Percentiles rank a stretch among this genome's conserved stretches.
phyloP scores from a whole-genome alignment of 1,139 yeast species.

The Kodamaea suecica region DNA sequence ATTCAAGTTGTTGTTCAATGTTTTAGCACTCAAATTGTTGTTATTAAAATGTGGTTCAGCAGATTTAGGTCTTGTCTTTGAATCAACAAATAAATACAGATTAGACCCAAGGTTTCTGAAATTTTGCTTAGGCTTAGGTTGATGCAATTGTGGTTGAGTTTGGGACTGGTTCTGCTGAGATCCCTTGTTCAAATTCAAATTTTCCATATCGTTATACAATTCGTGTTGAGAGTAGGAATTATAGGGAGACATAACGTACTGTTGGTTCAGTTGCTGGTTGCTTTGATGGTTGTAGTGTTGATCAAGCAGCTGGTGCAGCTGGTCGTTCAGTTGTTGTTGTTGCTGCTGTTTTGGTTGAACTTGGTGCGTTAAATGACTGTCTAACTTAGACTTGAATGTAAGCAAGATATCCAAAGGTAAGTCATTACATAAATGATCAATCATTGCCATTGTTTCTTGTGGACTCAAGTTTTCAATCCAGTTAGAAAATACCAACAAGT shows the following conservation, averaged over 20 bases:
- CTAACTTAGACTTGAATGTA: constrained; percentile 43
- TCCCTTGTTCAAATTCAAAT: constrained; percentile 21
- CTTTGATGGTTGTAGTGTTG: constrained; percentile 10
- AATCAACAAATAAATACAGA: constrained; percentile 29
- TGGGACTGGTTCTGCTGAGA: constrained; percentile 1
- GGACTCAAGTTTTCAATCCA: constrained; percentile 60
- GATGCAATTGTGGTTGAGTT: constrained; percentile 23
- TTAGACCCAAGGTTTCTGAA: constrained; percentile 18
- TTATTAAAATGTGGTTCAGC: constrained; percentile 35
- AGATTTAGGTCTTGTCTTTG: constrained; percentile 38
- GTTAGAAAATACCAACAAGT: constrained; percentile 49
- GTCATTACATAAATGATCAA: constrained; percentile 54
- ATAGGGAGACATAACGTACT: constrained; percentile 10
- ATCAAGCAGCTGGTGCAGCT: constrained; percentile 9
- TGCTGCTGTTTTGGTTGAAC: constrained; percentile 13
- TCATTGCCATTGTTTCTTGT: constrained; percentile 55
- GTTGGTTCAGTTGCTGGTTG: background rate
- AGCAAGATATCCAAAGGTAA: constrained; percentile 48
- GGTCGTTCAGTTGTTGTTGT: constrained; percentile 11
- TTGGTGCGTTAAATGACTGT: constrained; percentile 29
- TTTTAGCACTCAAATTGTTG: constrained; percentile 3
- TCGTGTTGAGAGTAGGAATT: constrained; percentile 16
- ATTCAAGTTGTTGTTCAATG: constrained; percentile 9
- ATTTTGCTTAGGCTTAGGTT: constrained; percentile 39
- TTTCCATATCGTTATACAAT: constrained; percentile 29